phyloP scores from a whole-genome alignment of 257 asterid genomes.

The Penstemon barbatus region DNA sequence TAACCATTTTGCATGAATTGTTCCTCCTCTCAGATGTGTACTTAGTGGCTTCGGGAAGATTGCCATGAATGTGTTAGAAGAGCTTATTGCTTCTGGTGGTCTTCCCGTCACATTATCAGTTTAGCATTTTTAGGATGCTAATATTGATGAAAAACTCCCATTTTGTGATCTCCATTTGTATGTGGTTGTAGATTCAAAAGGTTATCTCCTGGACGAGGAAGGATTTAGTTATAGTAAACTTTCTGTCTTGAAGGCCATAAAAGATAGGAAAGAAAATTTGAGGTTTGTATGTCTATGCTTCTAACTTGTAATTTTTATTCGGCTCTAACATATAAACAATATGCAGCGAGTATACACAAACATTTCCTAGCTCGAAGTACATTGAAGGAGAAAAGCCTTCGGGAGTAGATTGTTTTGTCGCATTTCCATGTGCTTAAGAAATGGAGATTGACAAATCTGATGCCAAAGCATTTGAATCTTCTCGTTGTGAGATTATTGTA shows the following conservation, averaged over 20 bases:
- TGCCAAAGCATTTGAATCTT: constrained; percentile 78
- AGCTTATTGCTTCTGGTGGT: constrained; percentile 89
- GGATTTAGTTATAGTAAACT: constrained; percentile 92
- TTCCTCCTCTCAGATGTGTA: constrained; percentile 62
- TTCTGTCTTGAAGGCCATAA: constrained; percentile 78
- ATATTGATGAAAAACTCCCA: constrained; percentile 29
- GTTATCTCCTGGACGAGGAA: constrained; percentile 95
- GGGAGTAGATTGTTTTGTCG: constrained; percentile 91
- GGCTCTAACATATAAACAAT: constrained; percentile 32
- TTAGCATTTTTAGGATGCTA: too few species aligned
- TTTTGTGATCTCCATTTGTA: background rate
- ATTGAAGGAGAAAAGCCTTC: constrained; percentile 95
- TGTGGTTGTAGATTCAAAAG: constrained; percentile 70
- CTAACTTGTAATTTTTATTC: constrained; percentile 12
- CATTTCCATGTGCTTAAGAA: constrained; percentile 93
- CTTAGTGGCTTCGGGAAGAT: constrained; percentile 98
- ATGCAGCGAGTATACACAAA: constrained; percentile 92
- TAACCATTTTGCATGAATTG: constrained; percentile 19
- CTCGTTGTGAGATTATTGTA: constrained; percentile 82
- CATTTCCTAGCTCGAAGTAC: constrained; percentile 95
- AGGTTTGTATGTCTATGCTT: constrained; percentile 50
- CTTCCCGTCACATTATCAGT: constrained; percentile 86
- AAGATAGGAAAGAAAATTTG: constrained; percentile 86
- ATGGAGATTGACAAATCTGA: constrained; percentile 90
- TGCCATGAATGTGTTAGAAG: constrained; percentile 95